These are phyloP conservation scores for Lachnellula subtilissima DNA, from an alignment of 2,329 filamentous ascomycete species.

Conservation along the genomic window DNA sequence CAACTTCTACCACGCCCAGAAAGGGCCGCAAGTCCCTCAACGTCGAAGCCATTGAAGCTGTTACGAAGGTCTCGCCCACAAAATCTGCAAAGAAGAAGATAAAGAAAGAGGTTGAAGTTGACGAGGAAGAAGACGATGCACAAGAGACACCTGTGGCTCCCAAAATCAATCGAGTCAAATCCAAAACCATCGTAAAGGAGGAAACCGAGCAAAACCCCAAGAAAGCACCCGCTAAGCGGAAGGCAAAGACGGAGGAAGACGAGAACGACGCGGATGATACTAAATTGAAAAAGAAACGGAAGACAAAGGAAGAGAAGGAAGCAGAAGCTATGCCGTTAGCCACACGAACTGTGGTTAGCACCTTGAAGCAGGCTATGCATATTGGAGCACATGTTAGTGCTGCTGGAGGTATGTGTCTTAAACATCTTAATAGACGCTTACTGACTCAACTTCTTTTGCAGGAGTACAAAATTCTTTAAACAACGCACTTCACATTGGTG, in stretches of 20 bases:
- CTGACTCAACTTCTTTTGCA: slow-evolving; percentile 32
- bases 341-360: slow-evolving; percentile 56
- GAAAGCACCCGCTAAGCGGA: slow-evolving; percentile 25
- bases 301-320: slow-evolving; percentile 53
- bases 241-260: slow-evolving; percentile 23
- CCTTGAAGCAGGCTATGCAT: slow-evolving; percentile 66
- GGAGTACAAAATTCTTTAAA: slow-evolving; percentile 83
- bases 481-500: slow-evolving; percentile 76
- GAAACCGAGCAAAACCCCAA: slow-evolving; percentile 14
- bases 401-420: slow-evolving; percentile 63
- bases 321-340: slow-evolving; percentile 60
- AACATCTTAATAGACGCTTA: slow-evolving; percentile 12
- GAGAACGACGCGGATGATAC: slow-evolving; percentile 18
- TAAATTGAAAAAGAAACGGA: slow-evolving; percentile 39
- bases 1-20: slow-evolving; percentile 6
- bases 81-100: slow-evolving; percentile 2
- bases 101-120: slow-evolving; percentile 12
- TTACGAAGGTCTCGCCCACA: neutral
- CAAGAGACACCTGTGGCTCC: neutral
- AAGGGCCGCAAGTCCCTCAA: slow-evolving; percentile 11
- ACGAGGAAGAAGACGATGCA: slow-evolving; percentile 7
- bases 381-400: slow-evolving; percentile 90
- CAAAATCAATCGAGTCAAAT: slow-evolving; percentile 19
- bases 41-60: neutral
- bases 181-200: slow-evolving; percentile 16